Percentiles rank a stretch among this genome's conserved stretches.
These are phyloP conservation scores for Sesbania bispinosa DNA, from an alignment of 306 rosid species.

Conservation along the genomic window DNA sequence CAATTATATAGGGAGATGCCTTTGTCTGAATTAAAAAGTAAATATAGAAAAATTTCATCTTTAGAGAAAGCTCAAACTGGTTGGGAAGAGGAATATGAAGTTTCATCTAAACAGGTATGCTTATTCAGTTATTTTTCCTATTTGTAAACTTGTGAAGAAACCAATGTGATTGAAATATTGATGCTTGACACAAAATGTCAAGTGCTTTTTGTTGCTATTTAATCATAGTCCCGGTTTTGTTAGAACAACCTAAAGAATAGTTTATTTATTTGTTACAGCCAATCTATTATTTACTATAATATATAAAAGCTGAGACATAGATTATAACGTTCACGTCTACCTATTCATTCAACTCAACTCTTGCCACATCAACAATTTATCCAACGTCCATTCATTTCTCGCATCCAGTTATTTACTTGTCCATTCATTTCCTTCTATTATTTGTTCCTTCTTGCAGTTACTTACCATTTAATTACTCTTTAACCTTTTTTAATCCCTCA, in stretches of 20 bases:
- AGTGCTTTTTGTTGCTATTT: not conserved
- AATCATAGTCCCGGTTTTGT: not conserved
- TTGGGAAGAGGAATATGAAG: conserved; percentile 91
- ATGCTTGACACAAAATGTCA: not conserved
- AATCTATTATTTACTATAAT: no score
- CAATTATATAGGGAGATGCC: conserved; percentile 75
- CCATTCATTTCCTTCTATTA: no score
- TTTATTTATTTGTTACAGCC: not conserved
- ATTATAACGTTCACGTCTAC: no score
- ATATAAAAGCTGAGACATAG: no score
- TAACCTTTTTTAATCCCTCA: no score
- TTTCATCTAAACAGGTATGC: conserved; percentile 92
- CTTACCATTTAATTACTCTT: no score
- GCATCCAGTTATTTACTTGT: no score
- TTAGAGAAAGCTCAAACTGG: conserved; percentile 80
- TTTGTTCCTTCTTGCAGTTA: no score
- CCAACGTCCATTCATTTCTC: no score
- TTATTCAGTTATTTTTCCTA: conserved; percentile 6
- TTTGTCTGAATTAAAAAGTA: conserved; percentile 76
- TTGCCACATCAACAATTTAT: no score
- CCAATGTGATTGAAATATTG: not conserved
- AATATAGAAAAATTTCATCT: conserved; percentile 78
- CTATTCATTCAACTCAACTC: no score
- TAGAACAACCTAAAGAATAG: not conserved
- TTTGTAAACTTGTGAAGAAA: conserved; percentile 11